Evolutionary conservation across 1,284 basidiomycete genomes (phyloP).

Genomic region (Anthracocystis walkeri): DNA sequence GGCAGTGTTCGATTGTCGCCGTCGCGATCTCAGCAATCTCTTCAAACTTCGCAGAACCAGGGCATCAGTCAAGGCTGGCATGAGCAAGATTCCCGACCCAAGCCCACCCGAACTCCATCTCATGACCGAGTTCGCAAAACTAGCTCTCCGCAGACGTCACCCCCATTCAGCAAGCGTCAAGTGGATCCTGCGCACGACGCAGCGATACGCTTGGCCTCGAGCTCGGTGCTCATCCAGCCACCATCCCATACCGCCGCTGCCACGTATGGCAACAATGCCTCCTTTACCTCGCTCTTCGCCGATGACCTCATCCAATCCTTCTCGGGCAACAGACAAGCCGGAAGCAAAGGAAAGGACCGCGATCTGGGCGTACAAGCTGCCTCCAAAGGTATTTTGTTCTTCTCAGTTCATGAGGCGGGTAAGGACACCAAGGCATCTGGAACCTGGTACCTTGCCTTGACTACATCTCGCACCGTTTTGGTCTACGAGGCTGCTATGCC

Average conservation of each 20-base stretch:
- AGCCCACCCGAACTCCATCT: neutral
- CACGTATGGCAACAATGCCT: slow-evolving; percentile 26
- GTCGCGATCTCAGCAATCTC: neutral
- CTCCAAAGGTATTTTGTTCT: slow-evolving; percentile 55
- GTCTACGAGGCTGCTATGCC: slow-evolving; percentile 56
- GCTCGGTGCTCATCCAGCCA: slow-evolving; percentile 49
- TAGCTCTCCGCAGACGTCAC: slow-evolving; percentile 13
- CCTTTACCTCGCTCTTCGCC: slow-evolving; percentile 44
- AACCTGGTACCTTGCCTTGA: slow-evolving; percentile 60
- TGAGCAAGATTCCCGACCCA: neutral
- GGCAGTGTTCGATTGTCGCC: neutral
- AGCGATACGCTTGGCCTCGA: slow-evolving; percentile 33
- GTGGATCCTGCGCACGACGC: slow-evolving; percentile 30
- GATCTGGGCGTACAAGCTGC: slow-evolving; percentile 23
- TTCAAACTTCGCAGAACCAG: neutral
- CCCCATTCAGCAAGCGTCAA: slow-evolving; percentile 10
- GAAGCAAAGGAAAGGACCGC: slow-evolving; percentile 40
- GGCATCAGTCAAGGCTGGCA: neutral
- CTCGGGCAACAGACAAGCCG: slow-evolving; percentile 16
- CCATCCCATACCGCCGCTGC: slow-evolving; percentile 19
- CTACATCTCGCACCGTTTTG: slow-evolving; percentile 50
- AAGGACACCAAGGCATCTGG: slow-evolving; percentile 50
- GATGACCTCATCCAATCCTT: slow-evolving; percentile 42
- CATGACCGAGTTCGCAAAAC: neutral
- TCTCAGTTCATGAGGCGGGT: slow-evolving; percentile 53